Evolutionary conservation across 2,329 filamentous ascomycete genomes (phyloP), one percentile per base, ranked within the genome.

Genomic region (Alternaria rosae): DNA sequence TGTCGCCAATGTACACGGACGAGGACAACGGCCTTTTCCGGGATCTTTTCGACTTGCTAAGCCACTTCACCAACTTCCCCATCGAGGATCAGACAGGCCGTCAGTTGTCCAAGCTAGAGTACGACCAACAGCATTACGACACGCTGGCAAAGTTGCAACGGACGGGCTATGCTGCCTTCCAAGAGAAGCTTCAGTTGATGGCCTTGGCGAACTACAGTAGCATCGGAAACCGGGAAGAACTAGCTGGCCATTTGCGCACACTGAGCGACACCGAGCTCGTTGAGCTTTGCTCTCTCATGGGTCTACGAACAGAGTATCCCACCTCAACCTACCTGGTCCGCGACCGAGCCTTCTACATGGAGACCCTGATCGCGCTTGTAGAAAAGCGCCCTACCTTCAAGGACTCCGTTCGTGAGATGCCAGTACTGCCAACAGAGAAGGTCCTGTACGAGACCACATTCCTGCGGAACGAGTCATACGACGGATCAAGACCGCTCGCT

Each of bases 151-250:
- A 86, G 55, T 81, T 99, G 54, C 96, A 99, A 78, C 83, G 92
- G 61, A 87, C 89, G 21, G 48, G 88, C 90, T 21, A 85, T 97
- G 71, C 93, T 90, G 73, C 84, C 71, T 97, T 97, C 80, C 93
- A 92, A 71, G 89, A 93, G 7, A 97, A 97, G 79, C 82, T 99
- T 38, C 93, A 91, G n/a, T 91, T 99, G 41, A 82, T 99, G 61
- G 92, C 94, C 2, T 82, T 99, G 41, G 95, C 95, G 17, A 98
- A 99, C 76, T 96, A 96, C 76, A 93, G 91, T 2, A 91, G 93
- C 5, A 91, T 99, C 65, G 91, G 94, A 67, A 90, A 92, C 73
- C 86, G 92, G 44, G 84, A 87, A 6, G 95, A 98, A 69, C 85
- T 99, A 15, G 87, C 91, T 74, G 85, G 87, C 23, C 90, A 97